Percentiles rank a stretch among this genome's conserved stretches.
Evolutionary conservation across 805 yeast genomes (phyloP).

Genomic region (Kockiozyma suomiensis): DNA sequence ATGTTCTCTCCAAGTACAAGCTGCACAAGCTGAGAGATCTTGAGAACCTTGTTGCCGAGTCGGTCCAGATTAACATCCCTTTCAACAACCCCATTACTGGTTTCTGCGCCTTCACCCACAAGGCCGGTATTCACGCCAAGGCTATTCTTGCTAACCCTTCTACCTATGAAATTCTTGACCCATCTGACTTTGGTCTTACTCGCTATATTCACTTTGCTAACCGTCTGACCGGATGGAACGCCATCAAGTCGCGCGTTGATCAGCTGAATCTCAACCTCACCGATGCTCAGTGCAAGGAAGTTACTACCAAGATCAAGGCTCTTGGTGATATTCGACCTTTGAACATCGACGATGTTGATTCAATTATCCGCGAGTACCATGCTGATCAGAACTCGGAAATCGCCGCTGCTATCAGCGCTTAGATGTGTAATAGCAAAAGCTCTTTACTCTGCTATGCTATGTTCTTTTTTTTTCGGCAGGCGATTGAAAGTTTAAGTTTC

Average conservation of each 20-base stretch:
- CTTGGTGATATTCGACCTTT: slow-evolving; percentile 94
- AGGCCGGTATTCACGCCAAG: slow-evolving; percentile 99
- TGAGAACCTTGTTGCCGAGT: slow-evolving; percentile 94
- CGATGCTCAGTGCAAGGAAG: slow-evolving; percentile 93
- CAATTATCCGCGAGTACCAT: slow-evolving; percentile 92
- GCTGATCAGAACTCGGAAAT: slow-evolving; percentile 47
- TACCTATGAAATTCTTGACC: slow-evolving; percentile 95
- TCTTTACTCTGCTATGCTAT: not conserved
- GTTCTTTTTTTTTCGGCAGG: not conserved
- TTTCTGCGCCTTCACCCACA: slow-evolving; percentile 98
- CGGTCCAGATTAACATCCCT: slow-evolving; percentile 95
- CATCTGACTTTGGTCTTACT: slow-evolving; percentile 91
- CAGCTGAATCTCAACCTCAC: slow-evolving; percentile 87
- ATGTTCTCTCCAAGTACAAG: slow-evolving; percentile 91
- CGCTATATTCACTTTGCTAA: slow-evolving; percentile 98
- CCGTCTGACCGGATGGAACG: slow-evolving; percentile 98
- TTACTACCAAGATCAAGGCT: slow-evolving; percentile 87
- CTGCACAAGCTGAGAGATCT: slow-evolving; percentile 93
- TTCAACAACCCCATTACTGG: slow-evolving; percentile 99
- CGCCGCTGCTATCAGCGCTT: slow-evolving; percentile 27
- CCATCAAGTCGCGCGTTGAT: slow-evolving; percentile 96
- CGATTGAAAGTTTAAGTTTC: not conserved
- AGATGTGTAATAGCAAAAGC: not conserved
- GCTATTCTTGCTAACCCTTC: slow-evolving; percentile 98
- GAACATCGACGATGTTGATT: slow-evolving; percentile 95